Conservation (phyloP, 805 yeast genomes). For the Pichia nakasei region DNA sequence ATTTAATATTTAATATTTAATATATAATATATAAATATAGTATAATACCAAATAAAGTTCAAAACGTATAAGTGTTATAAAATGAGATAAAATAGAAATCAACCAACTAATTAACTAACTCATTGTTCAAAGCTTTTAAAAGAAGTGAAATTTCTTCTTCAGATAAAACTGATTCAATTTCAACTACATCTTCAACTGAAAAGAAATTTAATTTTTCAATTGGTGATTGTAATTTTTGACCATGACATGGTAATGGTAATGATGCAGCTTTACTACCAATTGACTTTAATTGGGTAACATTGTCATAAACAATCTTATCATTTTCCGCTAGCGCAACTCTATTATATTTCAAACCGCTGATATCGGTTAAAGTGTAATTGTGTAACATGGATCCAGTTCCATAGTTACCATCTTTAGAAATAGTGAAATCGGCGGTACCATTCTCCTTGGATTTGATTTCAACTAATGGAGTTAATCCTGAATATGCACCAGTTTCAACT, state of each 20-base stretch:
- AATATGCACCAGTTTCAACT: conserved; percentile 9
- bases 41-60: neutral
- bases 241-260: neutral
- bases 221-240: no score
- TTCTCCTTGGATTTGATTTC: conserved; percentile 28
- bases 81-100: no score
- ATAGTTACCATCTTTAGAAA: conserved; percentile 37
- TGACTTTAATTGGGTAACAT: conserved; percentile 10
- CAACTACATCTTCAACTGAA: conserved; percentile 2
- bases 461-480: conserved; percentile 11
- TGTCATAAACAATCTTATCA: conserved; percentile 24
- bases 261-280: neutral
- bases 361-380: conserved; percentile 22
- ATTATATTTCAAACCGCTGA: conserved; percentile 18
- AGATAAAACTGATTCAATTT: neutral
- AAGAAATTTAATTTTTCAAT: no score
- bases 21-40: neutral
- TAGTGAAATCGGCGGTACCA: conserved; percentile 36
- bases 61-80: neutral
- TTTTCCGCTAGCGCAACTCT: conserved; percentile 27
- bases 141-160: neutral
- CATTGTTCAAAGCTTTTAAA: neutral
- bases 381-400: conserved; percentile 35
- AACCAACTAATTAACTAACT: neutral
- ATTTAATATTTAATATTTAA: no score